phyloP scores from a whole-genome alignment of 768 basidiomycete genomes.

The Coprinopsis sp. region DNA sequence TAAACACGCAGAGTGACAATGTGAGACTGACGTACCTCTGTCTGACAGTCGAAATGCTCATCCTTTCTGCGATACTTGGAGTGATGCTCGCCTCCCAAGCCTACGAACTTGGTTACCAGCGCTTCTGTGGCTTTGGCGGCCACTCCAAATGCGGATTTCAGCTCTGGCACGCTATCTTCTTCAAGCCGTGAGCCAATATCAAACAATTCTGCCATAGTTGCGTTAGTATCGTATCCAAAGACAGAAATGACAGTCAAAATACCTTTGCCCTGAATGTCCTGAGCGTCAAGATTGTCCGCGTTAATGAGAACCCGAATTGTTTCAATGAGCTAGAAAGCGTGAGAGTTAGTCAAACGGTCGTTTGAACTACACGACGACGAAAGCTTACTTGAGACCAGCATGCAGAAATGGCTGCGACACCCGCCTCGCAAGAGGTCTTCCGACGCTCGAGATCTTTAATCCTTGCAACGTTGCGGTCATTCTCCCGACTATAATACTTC shows the following conservation, averaged over 20 bases:
- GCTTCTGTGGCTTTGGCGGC: slow-evolving; percentile 55
- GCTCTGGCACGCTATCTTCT: slow-evolving; percentile 31
- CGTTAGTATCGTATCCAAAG: slow-evolving; percentile 2
- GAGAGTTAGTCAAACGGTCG: slow-evolving; percentile 3
- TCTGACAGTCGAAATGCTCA: slow-evolving; percentile 45
- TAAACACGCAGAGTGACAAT: background rate
- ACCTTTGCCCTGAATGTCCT: slow-evolving; percentile 42
- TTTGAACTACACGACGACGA: background rate
- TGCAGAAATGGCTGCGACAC: slow-evolving; percentile 67
- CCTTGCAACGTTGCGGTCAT: slow-evolving; percentile 56
- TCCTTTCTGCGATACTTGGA: slow-evolving; percentile 32
- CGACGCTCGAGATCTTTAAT: slow-evolving; percentile 63
- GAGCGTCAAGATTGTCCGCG: slow-evolving; percentile 43
- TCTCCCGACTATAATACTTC: slow-evolving; percentile 76
- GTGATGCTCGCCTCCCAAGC: slow-evolving; percentile 33
- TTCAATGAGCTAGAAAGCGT: slow-evolving; percentile 51
- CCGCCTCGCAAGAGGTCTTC: slow-evolving; percentile 63
- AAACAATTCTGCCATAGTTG: slow-evolving; percentile 38
- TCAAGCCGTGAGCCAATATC: slow-evolving; percentile 39
- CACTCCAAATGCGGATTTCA: slow-evolving; percentile 44
- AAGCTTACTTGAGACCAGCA: slow-evolving; percentile 72
- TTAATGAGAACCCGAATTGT: slow-evolving; percentile 57
- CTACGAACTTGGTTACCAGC: slow-evolving; percentile 55
- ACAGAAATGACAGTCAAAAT: slow-evolving; percentile 9
- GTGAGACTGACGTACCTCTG: slow-evolving; percentile 51